Conservation (phyloP, 2,329 filamentous ascomycete genomes). For the Pseudogymnoascus sp. region DNA sequence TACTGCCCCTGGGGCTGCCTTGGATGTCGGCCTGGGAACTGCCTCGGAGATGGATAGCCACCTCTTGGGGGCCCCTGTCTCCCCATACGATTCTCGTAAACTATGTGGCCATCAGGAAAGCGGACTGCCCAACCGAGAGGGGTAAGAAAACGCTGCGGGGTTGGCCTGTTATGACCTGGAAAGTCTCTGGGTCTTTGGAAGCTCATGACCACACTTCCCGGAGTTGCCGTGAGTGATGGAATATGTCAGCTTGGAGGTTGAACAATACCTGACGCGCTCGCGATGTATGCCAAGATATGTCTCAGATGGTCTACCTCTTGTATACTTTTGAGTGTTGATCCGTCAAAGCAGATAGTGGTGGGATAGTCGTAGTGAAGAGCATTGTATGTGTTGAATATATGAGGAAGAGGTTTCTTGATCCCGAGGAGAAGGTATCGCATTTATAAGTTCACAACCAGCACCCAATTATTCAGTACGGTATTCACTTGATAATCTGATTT, state of each 20-base stretch:
- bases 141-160: neutral
- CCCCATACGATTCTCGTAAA: neutral
- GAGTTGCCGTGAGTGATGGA: neutral
- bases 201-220: conserved; percentile 2
- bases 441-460: neutral
- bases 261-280: neutral
- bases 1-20: neutral
- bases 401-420: neutral
- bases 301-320: neutral
- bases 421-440: neutral
- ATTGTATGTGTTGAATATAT: neutral
- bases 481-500: neutral
- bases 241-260: neutral
- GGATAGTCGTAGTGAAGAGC: neutral
- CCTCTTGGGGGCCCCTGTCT: neutral
- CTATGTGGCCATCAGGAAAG: neutral
- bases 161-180: neutral
- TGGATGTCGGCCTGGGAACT: neutral
- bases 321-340: neutral
- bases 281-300: neutral
- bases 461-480: neutral
- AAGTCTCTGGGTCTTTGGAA: neutral
- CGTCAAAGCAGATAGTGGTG: neutral
- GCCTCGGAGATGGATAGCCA: neutral
- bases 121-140: conserved; percentile 8